phyloP scores from a whole-genome alignment of 2,329 filamentous ascomycete genomes.

The Metarhizium brunneum region DNA sequence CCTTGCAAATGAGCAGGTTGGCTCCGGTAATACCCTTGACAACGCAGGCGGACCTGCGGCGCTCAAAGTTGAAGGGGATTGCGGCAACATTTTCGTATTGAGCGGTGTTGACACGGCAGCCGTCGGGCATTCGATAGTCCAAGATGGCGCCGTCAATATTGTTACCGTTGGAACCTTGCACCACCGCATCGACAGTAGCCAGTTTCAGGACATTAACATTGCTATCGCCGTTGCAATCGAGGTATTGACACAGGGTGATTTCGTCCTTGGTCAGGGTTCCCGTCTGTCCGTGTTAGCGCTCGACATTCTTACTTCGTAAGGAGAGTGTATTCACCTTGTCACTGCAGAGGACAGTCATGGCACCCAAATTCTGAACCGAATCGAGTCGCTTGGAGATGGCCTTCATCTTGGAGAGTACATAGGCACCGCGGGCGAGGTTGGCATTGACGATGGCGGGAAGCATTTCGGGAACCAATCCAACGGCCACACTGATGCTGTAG shows the following conservation, averaged over 20 bases:
- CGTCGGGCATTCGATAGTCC: slow-evolving; percentile 8
- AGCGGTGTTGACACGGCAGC: slow-evolving; percentile 9
- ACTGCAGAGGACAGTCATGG: slow-evolving; percentile 20
- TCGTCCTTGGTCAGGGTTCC: slow-evolving; percentile 21
- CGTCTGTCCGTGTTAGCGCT: slow-evolving; percentile 7
- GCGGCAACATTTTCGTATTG: slow-evolving; percentile 13
- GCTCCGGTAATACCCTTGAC: slow-evolving; percentile 13
- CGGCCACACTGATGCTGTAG: slow-evolving; percentile 20
- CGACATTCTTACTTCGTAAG: not conserved
- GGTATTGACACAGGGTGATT: slow-evolving; percentile 15
- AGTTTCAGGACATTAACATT: slow-evolving; percentile 16
- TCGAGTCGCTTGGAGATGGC: slow-evolving; percentile 25
- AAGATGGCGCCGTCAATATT: slow-evolving; percentile 19
- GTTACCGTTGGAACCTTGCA: slow-evolving; percentile 18
- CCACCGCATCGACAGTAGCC: slow-evolving; percentile 15
- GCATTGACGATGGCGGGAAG: slow-evolving; percentile 20
- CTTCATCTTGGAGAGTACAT: slow-evolving; percentile 21
- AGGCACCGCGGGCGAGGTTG: slow-evolving; percentile 18
- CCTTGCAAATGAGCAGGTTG: slow-evolving; percentile 19
- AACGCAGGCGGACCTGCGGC: slow-evolving; percentile 14
- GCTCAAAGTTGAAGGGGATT: slow-evolving; percentile 18
- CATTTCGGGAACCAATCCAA: slow-evolving; percentile 21
- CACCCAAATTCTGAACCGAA: slow-evolving; percentile 19
- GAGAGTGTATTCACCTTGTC: slow-evolving; percentile 14
- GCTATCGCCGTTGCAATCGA: slow-evolving; percentile 11